phyloP scores from a whole-genome alignment of 2,329 filamentous ascomycete species.

The Lachnum nothofagi region DNA sequence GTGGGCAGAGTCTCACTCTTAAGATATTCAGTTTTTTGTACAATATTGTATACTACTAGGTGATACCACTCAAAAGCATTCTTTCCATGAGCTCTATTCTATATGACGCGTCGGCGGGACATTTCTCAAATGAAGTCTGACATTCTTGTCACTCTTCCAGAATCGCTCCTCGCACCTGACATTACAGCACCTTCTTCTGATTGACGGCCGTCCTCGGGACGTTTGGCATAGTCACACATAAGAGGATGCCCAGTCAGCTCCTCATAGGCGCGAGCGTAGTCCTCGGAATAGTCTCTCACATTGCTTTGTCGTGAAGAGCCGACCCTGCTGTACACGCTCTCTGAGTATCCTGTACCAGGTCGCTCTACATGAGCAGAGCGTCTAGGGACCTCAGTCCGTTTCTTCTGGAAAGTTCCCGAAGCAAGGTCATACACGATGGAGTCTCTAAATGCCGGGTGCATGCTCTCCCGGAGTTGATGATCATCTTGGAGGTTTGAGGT shows the following conservation, averaged over 20 bases:
- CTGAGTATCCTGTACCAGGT: conserved; percentile 1
- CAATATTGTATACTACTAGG: conserved; percentile 7
- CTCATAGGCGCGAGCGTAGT: not conserved
- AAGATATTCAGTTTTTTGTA: conserved; percentile 1
- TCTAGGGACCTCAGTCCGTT: not conserved
- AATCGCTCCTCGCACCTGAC: not conserved
- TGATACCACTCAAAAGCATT: conserved; percentile 1
- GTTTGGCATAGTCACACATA: not conserved
- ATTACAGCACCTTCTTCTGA: not conserved
- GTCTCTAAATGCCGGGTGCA: conserved; percentile 7
- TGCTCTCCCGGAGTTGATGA: not conserved
- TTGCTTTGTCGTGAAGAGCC: not conserved
- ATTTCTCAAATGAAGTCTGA: conserved; percentile 1
- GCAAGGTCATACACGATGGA: not conserved
- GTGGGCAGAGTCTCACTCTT: not conserved
- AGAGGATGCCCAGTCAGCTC: not conserved
- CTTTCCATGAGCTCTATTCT: not conserved
- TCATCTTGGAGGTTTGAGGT: not conserved
- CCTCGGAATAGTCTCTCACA: not conserved
- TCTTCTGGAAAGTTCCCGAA: not conserved
- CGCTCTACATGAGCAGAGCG: conserved; percentile 10
- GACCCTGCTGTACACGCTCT: conserved; percentile 5
- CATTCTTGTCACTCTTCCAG: not conserved
- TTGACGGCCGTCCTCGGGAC: not conserved
- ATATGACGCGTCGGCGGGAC: not conserved